These are phyloP conservation scores for Alternaria ethzedia DNA, from an alignment of 2,329 filamentous ascomycete species.

Conservation along the genomic window DNA sequence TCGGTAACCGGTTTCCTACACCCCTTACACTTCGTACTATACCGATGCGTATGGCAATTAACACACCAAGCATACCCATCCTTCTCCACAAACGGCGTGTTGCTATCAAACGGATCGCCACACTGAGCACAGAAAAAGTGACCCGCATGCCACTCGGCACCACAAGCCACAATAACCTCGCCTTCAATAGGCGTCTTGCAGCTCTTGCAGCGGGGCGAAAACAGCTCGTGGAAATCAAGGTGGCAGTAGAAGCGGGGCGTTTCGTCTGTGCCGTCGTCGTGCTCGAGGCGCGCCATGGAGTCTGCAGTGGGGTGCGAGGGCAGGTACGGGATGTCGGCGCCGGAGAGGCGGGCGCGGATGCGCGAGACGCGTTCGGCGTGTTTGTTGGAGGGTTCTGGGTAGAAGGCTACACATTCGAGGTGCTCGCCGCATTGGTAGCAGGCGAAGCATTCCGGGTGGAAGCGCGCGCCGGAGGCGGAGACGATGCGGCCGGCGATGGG, in stretches of 20 bases:
- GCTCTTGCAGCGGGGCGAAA: conserved; percentile 89
- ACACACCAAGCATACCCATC: conserved; percentile 98
- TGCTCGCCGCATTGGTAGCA: conserved; percentile 87
- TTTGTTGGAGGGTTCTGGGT: conserved; percentile 80
- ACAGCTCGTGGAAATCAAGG: conserved; percentile 97
- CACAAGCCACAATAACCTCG: conserved; percentile 91
- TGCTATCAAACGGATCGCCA: conserved; percentile 74
- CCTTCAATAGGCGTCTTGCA: conserved; percentile 97
- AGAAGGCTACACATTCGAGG: conserved; percentile 95
- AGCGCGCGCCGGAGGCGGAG: conserved; percentile 79
- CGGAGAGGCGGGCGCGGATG: conserved; percentile 67
- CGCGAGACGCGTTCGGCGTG: conserved; percentile 75
- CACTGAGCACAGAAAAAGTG: conserved; percentile 99
- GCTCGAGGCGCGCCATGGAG: conserved; percentile 64
- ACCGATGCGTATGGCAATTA: conserved; percentile 88
- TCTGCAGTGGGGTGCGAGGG: conserved; percentile 57
- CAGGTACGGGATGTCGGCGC: conserved; percentile 55
- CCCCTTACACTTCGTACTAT: conserved; percentile 84
- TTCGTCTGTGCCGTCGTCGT: conserved; percentile 68
- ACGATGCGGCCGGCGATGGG: conserved; percentile 92
- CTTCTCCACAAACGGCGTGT: conserved; percentile 90
- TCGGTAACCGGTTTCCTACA: conserved; percentile 87
- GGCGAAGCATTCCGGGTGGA: conserved; percentile 91
- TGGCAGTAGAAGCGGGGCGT: conserved; percentile 89
- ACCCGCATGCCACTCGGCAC: conserved; percentile 94